phyloP scores from a whole-genome alignment of 176 grass and related monocot species.

The Alloteropsis semialata region DNA sequence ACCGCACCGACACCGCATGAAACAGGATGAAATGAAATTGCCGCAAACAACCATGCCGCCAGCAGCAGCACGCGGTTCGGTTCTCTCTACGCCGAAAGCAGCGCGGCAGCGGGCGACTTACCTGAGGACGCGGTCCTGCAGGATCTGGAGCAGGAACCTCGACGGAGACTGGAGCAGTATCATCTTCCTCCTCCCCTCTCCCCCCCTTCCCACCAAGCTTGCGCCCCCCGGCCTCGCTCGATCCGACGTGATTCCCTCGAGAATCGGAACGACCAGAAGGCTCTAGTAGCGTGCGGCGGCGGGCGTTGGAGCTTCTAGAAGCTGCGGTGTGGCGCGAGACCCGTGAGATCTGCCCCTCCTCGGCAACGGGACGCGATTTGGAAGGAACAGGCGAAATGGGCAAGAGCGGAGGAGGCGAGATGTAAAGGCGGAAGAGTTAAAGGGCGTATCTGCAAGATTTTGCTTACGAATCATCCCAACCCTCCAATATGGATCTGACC shows the following conservation, averaged over 20 bases:
- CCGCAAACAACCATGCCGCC: not conserved
- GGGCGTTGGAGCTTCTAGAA: not conserved
- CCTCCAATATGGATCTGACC: not conserved
- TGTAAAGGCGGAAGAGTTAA: not conserved
- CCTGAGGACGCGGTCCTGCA: constrained; percentile 89
- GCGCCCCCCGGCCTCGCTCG: not conserved
- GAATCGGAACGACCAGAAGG: not conserved
- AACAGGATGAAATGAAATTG: not conserved
- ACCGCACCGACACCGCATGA: constrained; percentile 3
- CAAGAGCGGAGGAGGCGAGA: not conserved
- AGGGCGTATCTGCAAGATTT: not conserved
- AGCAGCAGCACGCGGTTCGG: not conserved
- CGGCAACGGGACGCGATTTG: constrained; percentile 10
- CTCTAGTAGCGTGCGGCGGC: not conserved
- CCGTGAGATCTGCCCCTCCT: constrained; percentile 1
- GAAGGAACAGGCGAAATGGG: constrained; percentile 7
- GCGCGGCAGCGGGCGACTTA: not conserved
- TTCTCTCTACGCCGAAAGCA: not conserved
- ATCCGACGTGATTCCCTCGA: not conserved
- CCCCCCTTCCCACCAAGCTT: constrained; percentile 7
- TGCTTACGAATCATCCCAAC: not conserved
- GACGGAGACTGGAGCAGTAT: constrained; percentile 96
- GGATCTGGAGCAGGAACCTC: constrained; percentile 94
- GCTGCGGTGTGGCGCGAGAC: constrained; percentile 7
- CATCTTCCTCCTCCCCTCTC: constrained; percentile 49